Percentiles rank a stretch among this genome's conserved stretches.
Conservation (phyloP, 768 basidiomycete species). For the Serendipita vermifera region DNA sequence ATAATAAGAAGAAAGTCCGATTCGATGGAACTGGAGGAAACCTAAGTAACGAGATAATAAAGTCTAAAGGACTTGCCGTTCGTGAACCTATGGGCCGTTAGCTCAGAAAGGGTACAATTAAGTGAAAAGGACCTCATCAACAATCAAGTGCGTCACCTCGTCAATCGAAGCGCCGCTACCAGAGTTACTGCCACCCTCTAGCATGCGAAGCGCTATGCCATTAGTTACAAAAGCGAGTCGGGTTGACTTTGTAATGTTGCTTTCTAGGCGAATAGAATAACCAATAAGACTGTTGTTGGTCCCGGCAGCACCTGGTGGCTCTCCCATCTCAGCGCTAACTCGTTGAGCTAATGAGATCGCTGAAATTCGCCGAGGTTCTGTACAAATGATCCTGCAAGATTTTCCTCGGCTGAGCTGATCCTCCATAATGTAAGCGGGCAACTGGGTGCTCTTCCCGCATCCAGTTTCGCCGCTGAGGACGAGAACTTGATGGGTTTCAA, state of each 20-base stretch:
- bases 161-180: slow-evolving; percentile 74
- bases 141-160: slow-evolving; percentile 93
- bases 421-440: slow-evolving; percentile 88
- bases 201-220: slow-evolving; percentile 91
- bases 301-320: slow-evolving; percentile 64
- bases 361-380: slow-evolving; percentile 90
- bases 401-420: slow-evolving; percentile 68
- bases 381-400: slow-evolving; percentile 84
- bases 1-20: slow-evolving; percentile 95
- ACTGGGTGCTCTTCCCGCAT: slow-evolving; percentile 94
- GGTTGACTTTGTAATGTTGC: slow-evolving; percentile 66
- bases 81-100: slow-evolving; percentile 60
- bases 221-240: slow-evolving; percentile 77
- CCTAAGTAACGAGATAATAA: not conserved
- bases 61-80: slow-evolving; percentile 32
- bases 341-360: slow-evolving; percentile 92
- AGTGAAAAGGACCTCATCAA: slow-evolving; percentile 60
- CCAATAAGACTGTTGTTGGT: slow-evolving; percentile 71
- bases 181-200: slow-evolving; percentile 69
- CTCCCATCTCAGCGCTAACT: slow-evolving; percentile 87
- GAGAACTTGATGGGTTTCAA: slow-evolving; percentile 68
- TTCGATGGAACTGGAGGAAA: slow-evolving; percentile 47
- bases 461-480: slow-evolving; percentile 80
- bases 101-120: slow-evolving; percentile 1
- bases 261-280: slow-evolving; percentile 89